These are phyloP conservation scores for Neonectria punicea DNA, from an alignment of 2,329 filamentous ascomycete species.

Conservation along the genomic window DNA sequence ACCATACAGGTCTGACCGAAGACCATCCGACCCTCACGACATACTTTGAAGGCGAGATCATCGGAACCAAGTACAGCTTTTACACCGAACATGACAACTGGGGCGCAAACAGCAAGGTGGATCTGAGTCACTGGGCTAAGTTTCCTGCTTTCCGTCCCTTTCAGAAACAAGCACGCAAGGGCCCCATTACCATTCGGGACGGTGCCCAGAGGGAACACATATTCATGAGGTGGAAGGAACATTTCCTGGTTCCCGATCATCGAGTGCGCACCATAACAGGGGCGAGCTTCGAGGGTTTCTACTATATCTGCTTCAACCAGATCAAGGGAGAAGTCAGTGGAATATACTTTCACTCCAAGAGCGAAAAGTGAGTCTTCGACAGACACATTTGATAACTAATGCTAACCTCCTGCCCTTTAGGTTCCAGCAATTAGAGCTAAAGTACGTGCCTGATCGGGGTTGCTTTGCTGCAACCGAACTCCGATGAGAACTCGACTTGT, in stretches of 20 bases:
- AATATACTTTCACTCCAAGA: constrained; percentile 98
- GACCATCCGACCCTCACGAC: constrained; percentile 98
- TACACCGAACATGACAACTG: constrained; percentile 88
- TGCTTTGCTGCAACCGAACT: constrained; percentile 92
- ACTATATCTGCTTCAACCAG: constrained; percentile 99
- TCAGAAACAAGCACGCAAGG: constrained; percentile 66
- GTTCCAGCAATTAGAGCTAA: constrained; percentile 92
- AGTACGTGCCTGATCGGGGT: constrained; percentile 85
- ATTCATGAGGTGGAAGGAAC: constrained; percentile 99
- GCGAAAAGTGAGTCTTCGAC: constrained; percentile 80
- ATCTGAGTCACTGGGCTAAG: constrained; percentile 91
- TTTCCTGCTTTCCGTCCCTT: constrained; percentile 89
- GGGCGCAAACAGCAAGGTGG: constrained; percentile 92
- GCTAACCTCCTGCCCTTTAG: constrained; percentile 54
- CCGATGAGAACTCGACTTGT: constrained; percentile 44
- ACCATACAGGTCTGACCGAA: constrained; percentile 79
- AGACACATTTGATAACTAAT: background rate
- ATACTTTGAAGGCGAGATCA: constrained; percentile 98
- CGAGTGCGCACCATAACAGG: constrained; percentile 89
- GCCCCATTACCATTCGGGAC: constrained; percentile 70
- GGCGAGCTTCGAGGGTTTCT: constrained; percentile 98
- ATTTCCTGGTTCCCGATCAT: constrained; percentile 96
- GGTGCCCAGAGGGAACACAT: constrained; percentile 85
- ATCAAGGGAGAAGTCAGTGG: constrained; percentile 85
- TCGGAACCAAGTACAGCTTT: constrained; percentile 95